Evolutionary conservation across 768 basidiomycete species (phyloP), one percentile per base, ranked within the genome.

Genomic region (Dendrothele bispora): DNA sequence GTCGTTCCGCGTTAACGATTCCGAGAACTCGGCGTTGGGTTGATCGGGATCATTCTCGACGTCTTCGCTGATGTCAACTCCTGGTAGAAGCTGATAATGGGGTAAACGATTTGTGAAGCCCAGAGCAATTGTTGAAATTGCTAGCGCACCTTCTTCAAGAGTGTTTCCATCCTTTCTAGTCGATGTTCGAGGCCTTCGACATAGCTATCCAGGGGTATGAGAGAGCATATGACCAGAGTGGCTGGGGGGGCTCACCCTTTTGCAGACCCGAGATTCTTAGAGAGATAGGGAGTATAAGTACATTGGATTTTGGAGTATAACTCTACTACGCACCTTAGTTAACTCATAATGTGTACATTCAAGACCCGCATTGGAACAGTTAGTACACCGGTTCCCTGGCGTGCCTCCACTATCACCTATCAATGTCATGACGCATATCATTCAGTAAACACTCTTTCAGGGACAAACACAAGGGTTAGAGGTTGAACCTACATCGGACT

Each of bases 281-380:
- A n/a, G 35, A 42, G 7, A 22, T 39, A 24, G 22, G 27, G 4
- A 22, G n/a, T n/a, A 10, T 22, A 43, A 29, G 24, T 50, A 7
- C 30, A 46, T 5, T 43, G 24, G 7, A 53, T 25, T 21, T 39
- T 22, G 12, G 28, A 39, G 21, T 21, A 28, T 18, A 38, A 10
- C 32, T 34, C 41, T 27, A 42, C 25, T 62, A 73, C 71, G 41
- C 50, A 84, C 84, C 77, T 84, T 86, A 10, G 82, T 79, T 17
- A 82, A 77, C 63, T 86, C 83, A 45, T 79, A 73, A 57, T 87
- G 86, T 2, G 81, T 84, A 61, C 86, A 88, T 17, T 84, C 78
- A 30, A 74, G 66, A 42, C 74, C 72, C 51, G 72, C 80, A 20
- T 81, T 72, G 20, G 75, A 68, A 56, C 85, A 87, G 57, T 84